Percentiles rank a stretch among this genome's conserved stretches.
Evolutionary conservation across 2,329 filamentous ascomycete species (phyloP).

Genomic region (Ambrosiella beaveri): DNA sequence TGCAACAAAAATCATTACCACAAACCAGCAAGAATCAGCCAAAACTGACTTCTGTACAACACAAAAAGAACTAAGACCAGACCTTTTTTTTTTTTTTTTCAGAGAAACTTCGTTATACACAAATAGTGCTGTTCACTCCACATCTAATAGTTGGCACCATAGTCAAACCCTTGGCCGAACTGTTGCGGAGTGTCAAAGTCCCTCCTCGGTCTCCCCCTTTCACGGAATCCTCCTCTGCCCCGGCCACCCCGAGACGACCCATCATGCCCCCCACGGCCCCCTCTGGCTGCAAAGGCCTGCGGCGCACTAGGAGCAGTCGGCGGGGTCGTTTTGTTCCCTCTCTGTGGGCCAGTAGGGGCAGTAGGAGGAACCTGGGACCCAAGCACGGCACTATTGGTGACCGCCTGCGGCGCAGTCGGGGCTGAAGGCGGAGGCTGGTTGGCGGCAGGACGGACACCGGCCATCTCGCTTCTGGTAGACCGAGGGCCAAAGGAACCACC

Average conservation of each 20-base stretch:
- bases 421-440: not conserved
- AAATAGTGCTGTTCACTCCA: not conserved
- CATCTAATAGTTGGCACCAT: constrained; percentile 10
- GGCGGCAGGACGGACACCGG: not conserved
- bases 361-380: constrained; percentile 2
- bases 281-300: constrained; percentile 1
- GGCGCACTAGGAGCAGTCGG: constrained; percentile 14
- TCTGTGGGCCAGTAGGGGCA: not conserved
- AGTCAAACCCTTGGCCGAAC: constrained; percentile 12
- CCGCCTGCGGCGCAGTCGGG: constrained; percentile 3
- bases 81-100: too few relatives aligned
- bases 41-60: too few relatives aligned
- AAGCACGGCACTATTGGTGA: not conserved
- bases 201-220: constrained; percentile 8
- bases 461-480: constrained; percentile 31
- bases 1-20: too few relatives aligned
- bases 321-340: not conserved
- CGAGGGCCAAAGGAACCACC: constrained; percentile 48
- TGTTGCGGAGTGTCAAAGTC: constrained; percentile 13
- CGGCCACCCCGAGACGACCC: constrained; percentile 7
- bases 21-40: too few relatives aligned
- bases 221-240: constrained; percentile 10
- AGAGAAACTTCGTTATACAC: not conserved
- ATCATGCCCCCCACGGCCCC: constrained; percentile 1
- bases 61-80: too few relatives aligned